A percentile compares a stretch with the other conserved stretches of the same genome.
Conservation (phyloP, 441 rosid species). For the Jatropha multifida region DNA sequence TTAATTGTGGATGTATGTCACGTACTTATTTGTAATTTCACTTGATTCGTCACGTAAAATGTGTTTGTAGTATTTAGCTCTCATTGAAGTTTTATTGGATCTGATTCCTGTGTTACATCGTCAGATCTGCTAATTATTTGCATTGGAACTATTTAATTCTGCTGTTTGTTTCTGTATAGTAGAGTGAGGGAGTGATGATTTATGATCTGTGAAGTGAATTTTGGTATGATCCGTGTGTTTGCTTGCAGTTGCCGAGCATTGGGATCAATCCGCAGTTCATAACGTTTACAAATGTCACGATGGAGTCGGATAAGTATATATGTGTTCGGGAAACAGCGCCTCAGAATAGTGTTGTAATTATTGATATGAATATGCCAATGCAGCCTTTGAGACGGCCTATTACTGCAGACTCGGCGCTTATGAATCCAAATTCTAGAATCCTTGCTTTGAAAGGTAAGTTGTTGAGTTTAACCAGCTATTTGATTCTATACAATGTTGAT, state of each 20-base stretch:
- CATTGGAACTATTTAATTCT: not conserved
- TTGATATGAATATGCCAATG: slow-evolving; percentile 93
- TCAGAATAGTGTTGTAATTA: slow-evolving; percentile 92
- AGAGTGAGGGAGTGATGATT: slow-evolving; percentile 5
- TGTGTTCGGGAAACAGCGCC: slow-evolving; percentile 90
- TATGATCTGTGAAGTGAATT: not conserved
- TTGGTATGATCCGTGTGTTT: slow-evolving; percentile 17
- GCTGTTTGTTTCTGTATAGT: not conserved
- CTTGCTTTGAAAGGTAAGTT: slow-evolving; percentile 81
- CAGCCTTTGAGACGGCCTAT: slow-evolving; percentile 97
- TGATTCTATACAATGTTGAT: not conserved
- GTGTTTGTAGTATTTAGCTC: not conserved
- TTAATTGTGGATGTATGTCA: slow-evolving; percentile 1
- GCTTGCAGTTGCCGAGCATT: slow-evolving; percentile 59
- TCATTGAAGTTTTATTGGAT: not conserved
- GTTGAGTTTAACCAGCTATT: not conserved
- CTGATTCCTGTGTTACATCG: not conserved
- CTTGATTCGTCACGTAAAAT: not conserved
- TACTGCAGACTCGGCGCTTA: slow-evolving; percentile 96
- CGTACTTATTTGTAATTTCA: not conserved
- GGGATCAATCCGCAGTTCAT: slow-evolving; percentile 91
- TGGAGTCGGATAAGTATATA: slow-evolving; percentile 67
- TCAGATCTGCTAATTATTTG: slow-evolving; percentile 14
- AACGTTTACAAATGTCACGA: slow-evolving; percentile 86
- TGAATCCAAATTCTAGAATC: slow-evolving; percentile 92